Base-by-base conservation (phyloP, 495 filamentous ascomycete species). In the Podospora conica region DNA sequence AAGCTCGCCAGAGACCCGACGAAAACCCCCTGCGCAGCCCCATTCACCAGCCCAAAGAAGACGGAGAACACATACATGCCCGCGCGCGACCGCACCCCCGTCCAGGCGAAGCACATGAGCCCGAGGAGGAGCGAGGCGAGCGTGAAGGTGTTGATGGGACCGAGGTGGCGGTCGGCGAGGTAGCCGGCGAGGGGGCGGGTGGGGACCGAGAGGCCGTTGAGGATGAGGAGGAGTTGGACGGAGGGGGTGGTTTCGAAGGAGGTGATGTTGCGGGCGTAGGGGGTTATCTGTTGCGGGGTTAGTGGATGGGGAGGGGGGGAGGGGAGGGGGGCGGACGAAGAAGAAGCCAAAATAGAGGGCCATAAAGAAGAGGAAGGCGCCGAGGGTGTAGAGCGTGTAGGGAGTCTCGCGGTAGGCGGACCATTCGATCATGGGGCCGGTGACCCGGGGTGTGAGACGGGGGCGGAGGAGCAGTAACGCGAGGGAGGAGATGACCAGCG, bases 271-370 rank as follows among this genome's bases (percentile, higher is more conserved):
- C 75, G 74, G 24, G 80, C 79, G 68, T 76, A 82, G 9, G 73
- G 74, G 55, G 76, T 76, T 53, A 77, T 76, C 76, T 78, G 61
- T 15, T 24, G 8, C 2, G 10, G 54, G 61, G 67, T 56, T n/a
- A 61, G 23, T 33, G 21, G 25, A 22, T 27, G 28, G 18, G 25
- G 23, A 18, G 6, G 23, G 15, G 6, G 27, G 2, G 20, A n/a
- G n/a, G 9, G 15, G n/a, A 23, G 29, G 2, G 25, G 20, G 23
- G 71, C 80, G 77, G 61, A 81, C 80, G 65, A 79, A 82, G 58
- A 82, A 81, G 53, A 70, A 78, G 3, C 76, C 79, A 68, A 82
- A 81, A 64, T 78, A 81, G 23, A 82, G 66, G 10, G 74, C 77
- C 75, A 71, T 81, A 55, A 78, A 80, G 69, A 80, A 69, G 23